Evolutionary conservation across 1,284 basidiomycete species (phyloP), one percentile per base, ranked within the genome.

Genomic region (Chondrostereum purpureum): DNA sequence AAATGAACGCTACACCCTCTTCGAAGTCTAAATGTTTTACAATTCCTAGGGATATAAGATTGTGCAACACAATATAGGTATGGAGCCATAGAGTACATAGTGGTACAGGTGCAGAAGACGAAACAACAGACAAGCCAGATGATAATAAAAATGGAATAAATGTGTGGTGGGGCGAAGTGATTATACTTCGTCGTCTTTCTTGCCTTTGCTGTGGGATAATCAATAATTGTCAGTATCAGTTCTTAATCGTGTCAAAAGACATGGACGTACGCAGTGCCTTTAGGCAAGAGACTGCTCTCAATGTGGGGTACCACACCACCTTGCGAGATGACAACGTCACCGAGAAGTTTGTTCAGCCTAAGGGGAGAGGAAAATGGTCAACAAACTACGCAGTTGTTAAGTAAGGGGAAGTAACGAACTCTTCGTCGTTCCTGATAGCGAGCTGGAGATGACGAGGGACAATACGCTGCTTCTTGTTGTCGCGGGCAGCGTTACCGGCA

Each of bases 361-460:
- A 41, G n/a, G 38, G 23, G 36, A 27, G 27, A 47, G 13, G 11
- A 44, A 43, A 24, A 35, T 14, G n/a, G 43, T 13, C 13, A 44
- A 34, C 23, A n/a, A n/a, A 42, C n/a, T 11, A 21, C 13, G 4
- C 16, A 16, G 14, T 23, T n/a, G n/a, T 19, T 5, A 21, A 20
- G 13, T 38, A 42, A 11, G 8, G 11, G 12, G 18, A 11, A 23
- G 19, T 23, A 66, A 24, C 39, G 44, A 52, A 78, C 80, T 89
- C 86, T 65, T 90, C 86, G 55, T 89, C 87, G 64, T 90, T 89
- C 54, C 88, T 78, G 68, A 93, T 90, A 54, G 90, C 90, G 54
- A 92, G 79, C 68, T 92, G 89, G 20, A 92, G 68, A 67, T 92
- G 90, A 67, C 89, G 84, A 48, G 90, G 89, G 42, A 91, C 87